Evolutionary conservation across 306 rosid species (phyloP).

Genomic region (Rosa multiflora): DNA sequence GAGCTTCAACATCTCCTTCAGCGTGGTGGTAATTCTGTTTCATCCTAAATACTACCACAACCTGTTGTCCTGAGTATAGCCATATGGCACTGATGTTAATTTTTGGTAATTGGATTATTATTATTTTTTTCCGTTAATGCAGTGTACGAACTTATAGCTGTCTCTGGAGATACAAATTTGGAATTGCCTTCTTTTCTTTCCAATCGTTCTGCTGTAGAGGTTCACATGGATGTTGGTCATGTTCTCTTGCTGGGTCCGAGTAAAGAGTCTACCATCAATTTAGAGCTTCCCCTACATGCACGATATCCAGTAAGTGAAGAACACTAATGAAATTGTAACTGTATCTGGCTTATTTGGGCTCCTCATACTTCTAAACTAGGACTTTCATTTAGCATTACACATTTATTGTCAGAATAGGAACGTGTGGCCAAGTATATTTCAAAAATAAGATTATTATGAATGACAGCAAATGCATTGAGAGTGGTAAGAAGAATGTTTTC

Average conservation of each 20-base stretch:
- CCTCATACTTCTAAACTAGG: not conserved
- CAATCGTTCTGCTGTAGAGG: conserved; percentile 75
- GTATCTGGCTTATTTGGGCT: not conserved
- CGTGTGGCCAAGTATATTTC: not conserved
- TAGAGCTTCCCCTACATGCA: conserved; percentile 75
- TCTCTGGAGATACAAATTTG: conserved; percentile 84
- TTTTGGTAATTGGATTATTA: conserved; percentile 3
- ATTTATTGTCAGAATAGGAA: not conserved
- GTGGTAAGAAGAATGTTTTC: not conserved
- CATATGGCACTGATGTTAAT: conserved; percentile 17
- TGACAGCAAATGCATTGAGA: not conserved
- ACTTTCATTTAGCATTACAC: not conserved
- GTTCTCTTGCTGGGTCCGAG: conserved; percentile 27
- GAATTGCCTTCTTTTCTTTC: conserved; percentile 83
- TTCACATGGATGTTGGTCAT: conserved; percentile 54
- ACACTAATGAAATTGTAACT: conserved; percentile 4
- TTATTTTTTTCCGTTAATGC: conserved; percentile 17
- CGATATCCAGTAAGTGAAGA: conserved; percentile 68
- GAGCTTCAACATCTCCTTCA: conserved; percentile 79
- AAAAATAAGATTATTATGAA: not conserved
- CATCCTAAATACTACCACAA: not conserved
- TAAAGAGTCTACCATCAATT: conserved; percentile 31
- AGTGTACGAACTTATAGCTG: conserved; percentile 59
- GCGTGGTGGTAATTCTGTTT: conserved; percentile 56
- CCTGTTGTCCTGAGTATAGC: conserved; percentile 2